Evolutionary conservation across 108 stramenopile species (phyloP), one percentile per base, ranked within the genome.

Genomic region (Schizochytrium sp.): DNA sequence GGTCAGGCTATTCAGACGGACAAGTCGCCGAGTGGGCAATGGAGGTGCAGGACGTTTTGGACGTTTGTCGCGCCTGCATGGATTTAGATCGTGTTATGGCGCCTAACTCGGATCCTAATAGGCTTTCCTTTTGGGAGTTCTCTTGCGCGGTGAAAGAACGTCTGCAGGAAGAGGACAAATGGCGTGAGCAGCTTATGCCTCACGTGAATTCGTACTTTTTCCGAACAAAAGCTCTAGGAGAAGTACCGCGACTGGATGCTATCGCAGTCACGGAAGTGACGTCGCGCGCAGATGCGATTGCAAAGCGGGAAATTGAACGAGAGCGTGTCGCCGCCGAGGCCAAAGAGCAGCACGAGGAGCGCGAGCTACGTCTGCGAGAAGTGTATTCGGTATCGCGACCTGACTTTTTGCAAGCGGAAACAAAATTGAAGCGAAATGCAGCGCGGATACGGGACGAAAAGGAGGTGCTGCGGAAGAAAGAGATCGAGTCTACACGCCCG

Each of bases 1-100:
- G 76, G 76, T 83, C 76, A 12, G 76, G 76, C 12, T 83, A 83
- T 34, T 83, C 76, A 6, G 76, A 83, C 51, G 76, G 48, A n/a
- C 76, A 83, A 23, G 76, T 83, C 16, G 76, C 48, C 12, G 76
- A 83, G 10, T 83, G 45, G 48, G 45, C 51, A 6, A 16, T 83
- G 45, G 76, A 83, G 0, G 76, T 53, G 8, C 48, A 47, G 45
- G n/a, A 83, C 23, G 76, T 83, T 12, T 12, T 53, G 44, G 51
- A 34, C n/a, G 76, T 23, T 12, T 83, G 76, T 45, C 45, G 76
- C 12, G n/a, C n/a, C 6, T 83, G 76, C 28, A 83, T 83, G 10
- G 76, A 83, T 23, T 23, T 83, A 6, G 48, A 34, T 6, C 19
- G 76, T 10, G 48, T 34, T 55, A 14, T 83, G 8, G 51, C 76